These are phyloP conservation scores for Cardiospermum halicacabum DNA, from an alignment of 345 rosid genomes.

Conservation along the genomic window DNA sequence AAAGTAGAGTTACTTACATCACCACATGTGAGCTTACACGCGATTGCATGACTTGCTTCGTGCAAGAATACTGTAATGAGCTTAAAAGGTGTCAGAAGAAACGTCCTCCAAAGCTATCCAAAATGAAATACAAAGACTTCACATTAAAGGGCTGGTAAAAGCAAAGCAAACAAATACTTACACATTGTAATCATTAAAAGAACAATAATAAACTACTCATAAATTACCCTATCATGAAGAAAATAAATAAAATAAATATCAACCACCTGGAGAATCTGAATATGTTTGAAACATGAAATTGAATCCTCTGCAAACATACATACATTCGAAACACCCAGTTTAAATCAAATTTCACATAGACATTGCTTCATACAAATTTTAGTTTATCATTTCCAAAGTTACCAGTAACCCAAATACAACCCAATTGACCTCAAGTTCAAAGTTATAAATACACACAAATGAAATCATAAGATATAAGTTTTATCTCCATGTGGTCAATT, in stretches of 20 bases:
- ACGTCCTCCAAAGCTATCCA: conserved; percentile 89
- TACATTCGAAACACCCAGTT: background rate
- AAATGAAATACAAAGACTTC: conserved; percentile 5
- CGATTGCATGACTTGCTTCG: conserved; percentile 97
- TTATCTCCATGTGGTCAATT: too few species aligned
- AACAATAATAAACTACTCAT: background rate
- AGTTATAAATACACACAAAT: too few species aligned
- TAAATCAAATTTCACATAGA: background rate
- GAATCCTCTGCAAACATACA: background rate
- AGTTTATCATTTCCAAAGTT: background rate
- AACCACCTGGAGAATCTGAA: background rate
- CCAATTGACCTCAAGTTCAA: too few species aligned
- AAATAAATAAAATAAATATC: background rate
- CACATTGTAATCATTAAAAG: background rate
- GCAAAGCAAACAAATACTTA: conserved; percentile 3
- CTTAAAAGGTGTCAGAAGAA: conserved; percentile 85
- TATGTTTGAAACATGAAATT: background rate
- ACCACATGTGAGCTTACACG: conserved; percentile 97
- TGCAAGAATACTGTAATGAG: conserved; percentile 92
- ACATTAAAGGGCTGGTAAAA: conserved; percentile 6
- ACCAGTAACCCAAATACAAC: too few species aligned
- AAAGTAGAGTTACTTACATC: conserved; percentile 51
- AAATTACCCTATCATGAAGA: background rate
- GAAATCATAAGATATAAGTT: too few species aligned
- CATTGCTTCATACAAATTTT: background rate